phyloP scores from a whole-genome alignment of 2,329 filamentous ascomycete genomes.

The Fusarium tanahbumbuense region DNA sequence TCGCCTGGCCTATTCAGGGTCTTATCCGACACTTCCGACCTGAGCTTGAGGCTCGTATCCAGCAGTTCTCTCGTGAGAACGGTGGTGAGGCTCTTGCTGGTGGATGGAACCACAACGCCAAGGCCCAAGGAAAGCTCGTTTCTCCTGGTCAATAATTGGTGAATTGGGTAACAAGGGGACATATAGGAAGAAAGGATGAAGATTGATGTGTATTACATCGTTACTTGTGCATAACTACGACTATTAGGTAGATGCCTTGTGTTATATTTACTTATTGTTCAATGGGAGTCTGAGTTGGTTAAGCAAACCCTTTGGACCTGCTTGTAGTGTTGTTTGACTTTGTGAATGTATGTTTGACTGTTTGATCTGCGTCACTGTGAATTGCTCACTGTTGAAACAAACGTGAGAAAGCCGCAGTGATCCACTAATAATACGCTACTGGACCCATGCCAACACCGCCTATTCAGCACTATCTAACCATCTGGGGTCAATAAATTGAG shows the following conservation, averaged over 20 bases:
- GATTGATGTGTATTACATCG: constrained; percentile 42
- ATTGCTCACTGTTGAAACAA: neutral
- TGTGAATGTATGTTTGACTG: neutral
- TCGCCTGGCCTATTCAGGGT: constrained; percentile 98
- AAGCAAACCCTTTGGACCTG: neutral
- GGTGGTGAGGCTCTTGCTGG: constrained; percentile 84
- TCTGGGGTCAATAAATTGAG: constrained; percentile 21
- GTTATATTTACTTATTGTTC: constrained; percentile 48
- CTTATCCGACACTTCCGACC: constrained; percentile 98
- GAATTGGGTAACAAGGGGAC: constrained; percentile 27
- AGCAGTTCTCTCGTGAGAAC: constrained; percentile 77
- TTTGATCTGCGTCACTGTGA: neutral
- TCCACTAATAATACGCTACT: constrained; percentile 22
- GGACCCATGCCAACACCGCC: constrained; percentile 40
- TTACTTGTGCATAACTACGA: constrained; percentile 45
- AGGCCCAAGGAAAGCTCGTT: constrained; percentile 83
- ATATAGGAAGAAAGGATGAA: constrained; percentile 30
- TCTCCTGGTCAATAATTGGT: constrained; percentile 84
- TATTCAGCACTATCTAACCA: constrained; percentile 35
- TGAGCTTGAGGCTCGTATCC: constrained; percentile 92
- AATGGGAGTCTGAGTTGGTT: constrained; percentile 32
- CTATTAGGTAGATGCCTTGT: constrained; percentile 46
- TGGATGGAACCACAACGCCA: constrained; percentile 83
- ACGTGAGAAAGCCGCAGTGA: constrained; percentile 3
- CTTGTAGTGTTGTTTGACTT: neutral